These are phyloP conservation scores for Lachnellula occidentalis DNA, from an alignment of 2,329 filamentous ascomycete genomes.

Conservation along the genomic window DNA sequence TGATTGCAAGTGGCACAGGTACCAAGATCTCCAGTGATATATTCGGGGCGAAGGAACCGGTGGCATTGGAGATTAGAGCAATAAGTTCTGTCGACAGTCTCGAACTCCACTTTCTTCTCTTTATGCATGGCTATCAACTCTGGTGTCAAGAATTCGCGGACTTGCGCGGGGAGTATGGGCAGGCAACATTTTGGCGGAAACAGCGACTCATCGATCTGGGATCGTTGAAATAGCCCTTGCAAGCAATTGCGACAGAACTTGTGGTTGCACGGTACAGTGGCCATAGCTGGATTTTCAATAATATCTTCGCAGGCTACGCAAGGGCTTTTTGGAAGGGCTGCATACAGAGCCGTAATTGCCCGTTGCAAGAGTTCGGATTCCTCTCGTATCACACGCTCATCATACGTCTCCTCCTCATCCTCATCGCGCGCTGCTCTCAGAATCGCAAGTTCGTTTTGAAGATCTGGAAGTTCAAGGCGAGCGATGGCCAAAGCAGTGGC, in stretches of 20 bases:
- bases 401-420: not conserved
- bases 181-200: constrained; percentile 52
- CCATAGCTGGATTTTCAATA: not conserved
- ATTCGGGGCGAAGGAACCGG: not conserved
- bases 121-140: constrained; percentile 24
- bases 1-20: not conserved
- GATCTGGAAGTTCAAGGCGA: too few relatives aligned
- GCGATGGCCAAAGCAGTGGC: too few relatives aligned
- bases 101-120: not conserved
- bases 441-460: too few relatives aligned
- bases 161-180: constrained; percentile 34
- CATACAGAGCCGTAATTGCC: too few relatives aligned
- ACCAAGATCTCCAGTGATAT: not conserved
- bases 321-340: not conserved
- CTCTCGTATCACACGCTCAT: too few relatives aligned
- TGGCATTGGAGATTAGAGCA: not conserved
- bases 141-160: constrained; percentile 32
- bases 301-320: constrained; percentile 1
- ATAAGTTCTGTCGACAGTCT: not conserved
- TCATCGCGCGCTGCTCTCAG: not conserved
- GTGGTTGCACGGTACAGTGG: constrained; percentile 35
- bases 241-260: constrained; percentile 47
- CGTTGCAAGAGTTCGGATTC: too few relatives aligned
- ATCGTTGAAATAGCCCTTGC: constrained; percentile 34
- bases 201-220: constrained; percentile 39